A percentile compares a stretch with the other conserved stretches of the same genome.
Conservation (phyloP, 306 rosid genomes). For the Heteromeles arbutifolia region DNA sequence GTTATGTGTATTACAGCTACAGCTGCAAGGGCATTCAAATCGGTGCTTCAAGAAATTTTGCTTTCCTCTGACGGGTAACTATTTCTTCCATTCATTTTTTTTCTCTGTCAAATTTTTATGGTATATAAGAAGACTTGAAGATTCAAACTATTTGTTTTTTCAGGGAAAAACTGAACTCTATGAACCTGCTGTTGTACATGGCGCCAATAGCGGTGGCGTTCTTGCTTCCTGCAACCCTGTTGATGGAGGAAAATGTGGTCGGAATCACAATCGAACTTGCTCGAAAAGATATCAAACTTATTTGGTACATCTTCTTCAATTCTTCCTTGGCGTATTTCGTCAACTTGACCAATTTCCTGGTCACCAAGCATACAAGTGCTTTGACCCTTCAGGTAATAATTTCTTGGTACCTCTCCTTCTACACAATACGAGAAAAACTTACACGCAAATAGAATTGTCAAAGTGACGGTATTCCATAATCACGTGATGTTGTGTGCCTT, state of each 20-base stretch:
- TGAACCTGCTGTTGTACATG: conserved; percentile 27
- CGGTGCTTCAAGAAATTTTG: conserved; percentile 21
- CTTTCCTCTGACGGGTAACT: conserved; percentile 22
- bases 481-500: no score
- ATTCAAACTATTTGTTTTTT: not conserved
- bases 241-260: conserved; percentile 22
- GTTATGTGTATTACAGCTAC: conserved; percentile 17
- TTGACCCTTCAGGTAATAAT: conserved; percentile 24
- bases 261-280: conserved; percentile 13
- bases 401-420: not conserved
- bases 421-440: not conserved
- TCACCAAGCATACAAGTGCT: conserved; percentile 46
- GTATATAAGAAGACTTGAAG: not conserved
- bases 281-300: conserved; percentile 10
- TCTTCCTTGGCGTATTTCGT: conserved; percentile 24
- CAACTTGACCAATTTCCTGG: conserved; percentile 52
- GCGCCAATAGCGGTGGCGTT: conserved; percentile 17
- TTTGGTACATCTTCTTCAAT: conserved; percentile 29
- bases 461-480: not conserved
- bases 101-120: no score
- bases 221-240: conserved; percentile 20
- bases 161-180: conserved; percentile 20
- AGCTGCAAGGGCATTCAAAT: conserved; percentile 25
- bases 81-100: not conserved
- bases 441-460: not conserved